phyloP scores from a whole-genome alignment of 2,329 filamentous ascomycete genomes.

The Hypoxylon sp. region DNA sequence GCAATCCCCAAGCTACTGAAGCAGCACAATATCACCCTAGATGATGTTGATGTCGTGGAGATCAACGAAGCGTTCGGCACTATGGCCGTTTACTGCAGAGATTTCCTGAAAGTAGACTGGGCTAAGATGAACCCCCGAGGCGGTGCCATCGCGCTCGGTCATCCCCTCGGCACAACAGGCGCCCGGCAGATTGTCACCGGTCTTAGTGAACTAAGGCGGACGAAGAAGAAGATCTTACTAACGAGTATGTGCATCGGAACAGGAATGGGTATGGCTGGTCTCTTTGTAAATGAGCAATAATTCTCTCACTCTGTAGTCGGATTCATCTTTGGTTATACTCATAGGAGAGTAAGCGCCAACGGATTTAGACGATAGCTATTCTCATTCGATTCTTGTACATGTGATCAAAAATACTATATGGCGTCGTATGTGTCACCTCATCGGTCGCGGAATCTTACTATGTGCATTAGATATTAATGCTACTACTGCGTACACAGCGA shows the following conservation, averaged over 20 bases:
- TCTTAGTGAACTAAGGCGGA: conserved; percentile 83
- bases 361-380: neutral
- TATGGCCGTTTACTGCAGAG: conserved; percentile 95
- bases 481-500: no score
- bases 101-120: conserved; percentile 77
- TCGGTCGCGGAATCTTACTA: neutral
- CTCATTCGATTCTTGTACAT: conserved; percentile 8
- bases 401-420: conserved; percentile 5
- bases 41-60: conserved; percentile 91
- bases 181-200: conserved; percentile 89
- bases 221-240: conserved; percentile 90
- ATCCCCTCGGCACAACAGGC: conserved; percentile 85
- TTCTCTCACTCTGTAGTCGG: conserved; percentile 1
- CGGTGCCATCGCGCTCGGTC: conserved; percentile 85
- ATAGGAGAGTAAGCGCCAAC: neutral
- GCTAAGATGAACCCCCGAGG: conserved; percentile 85
- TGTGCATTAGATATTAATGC: neutral
- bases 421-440: neutral
- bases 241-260: conserved; percentile 90
- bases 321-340: neutral
- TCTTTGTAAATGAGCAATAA: conserved; percentile 73
- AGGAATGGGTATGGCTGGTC: conserved; percentile 76
- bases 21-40: conserved; percentile 81
- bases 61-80: conserved; percentile 98
- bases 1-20: conserved; percentile 85